A percentile compares a stretch with the other conserved stretches of the same genome.
Evolutionary conservation across 2,329 filamentous ascomycete genomes (phyloP).

Genomic region (Monosporascus sp.): DNA sequence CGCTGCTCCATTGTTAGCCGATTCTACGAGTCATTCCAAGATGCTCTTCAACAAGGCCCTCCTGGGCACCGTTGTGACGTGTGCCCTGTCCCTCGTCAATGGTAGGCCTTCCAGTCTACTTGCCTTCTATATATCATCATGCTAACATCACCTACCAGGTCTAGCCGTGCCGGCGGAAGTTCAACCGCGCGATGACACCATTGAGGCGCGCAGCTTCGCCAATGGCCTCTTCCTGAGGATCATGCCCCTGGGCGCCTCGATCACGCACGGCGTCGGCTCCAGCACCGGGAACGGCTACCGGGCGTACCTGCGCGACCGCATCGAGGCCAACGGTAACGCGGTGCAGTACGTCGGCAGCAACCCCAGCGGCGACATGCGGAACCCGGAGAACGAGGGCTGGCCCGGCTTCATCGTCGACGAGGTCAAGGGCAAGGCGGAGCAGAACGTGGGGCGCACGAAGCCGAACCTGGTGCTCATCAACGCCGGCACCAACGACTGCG

Average conservation of each 20-base stretch:
- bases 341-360: slow-evolving; percentile 25
- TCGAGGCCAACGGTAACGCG: slow-evolving; percentile 16
- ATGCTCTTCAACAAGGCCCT: background rate
- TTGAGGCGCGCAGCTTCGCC: slow-evolving; percentile 2
- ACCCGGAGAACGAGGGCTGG: slow-evolving; percentile 25
- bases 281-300: slow-evolving; percentile 18
- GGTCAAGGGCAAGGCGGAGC: slow-evolving; percentile 14
- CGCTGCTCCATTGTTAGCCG: background rate
- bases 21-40: background rate
- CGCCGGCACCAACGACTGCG: slow-evolving; percentile 25
- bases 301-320: slow-evolving; percentile 22
- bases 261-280: slow-evolving; percentile 18
- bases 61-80: background rate
- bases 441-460: slow-evolving; percentile 12
- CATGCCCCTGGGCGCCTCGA: slow-evolving; percentile 23
- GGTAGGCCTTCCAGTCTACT: background rate
- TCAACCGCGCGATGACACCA: background rate
- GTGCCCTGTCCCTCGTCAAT: background rate
- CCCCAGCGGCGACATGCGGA: slow-evolving; percentile 19
- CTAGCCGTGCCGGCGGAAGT: background rate
- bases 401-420: slow-evolving; percentile 21
- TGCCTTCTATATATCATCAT: background rate
- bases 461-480: slow-evolving; percentile 26
- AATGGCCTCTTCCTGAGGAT: slow-evolving; percentile 17
- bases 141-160: background rate